Base-by-base conservation (phyloP, 208 protist species). In the Porcisia deanei region DNA sequence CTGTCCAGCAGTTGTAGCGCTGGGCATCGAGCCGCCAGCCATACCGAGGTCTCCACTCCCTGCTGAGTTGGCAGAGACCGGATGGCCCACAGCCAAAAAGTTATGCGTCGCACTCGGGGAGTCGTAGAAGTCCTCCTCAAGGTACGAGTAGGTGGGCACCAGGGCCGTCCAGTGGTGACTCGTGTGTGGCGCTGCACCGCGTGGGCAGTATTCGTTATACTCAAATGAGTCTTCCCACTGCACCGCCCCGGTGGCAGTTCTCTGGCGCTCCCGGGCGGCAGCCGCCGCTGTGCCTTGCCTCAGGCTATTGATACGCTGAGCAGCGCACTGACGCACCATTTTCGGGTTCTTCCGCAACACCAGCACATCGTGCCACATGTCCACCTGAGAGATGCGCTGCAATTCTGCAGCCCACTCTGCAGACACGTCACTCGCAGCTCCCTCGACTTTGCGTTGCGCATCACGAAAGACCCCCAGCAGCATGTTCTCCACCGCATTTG, bases 191-290 rank as follows among this genome's bases (percentile, higher is more conserved):
- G 45, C 58, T 2, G 77, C 47, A 66, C 79, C 87, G 63, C 81
- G 81, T 0, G 92, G 92, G 64, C 87, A 85, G 80, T 94, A 94
- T 77, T 96, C 89, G 45, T 84, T 87, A 82, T 93, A 87, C 79
- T 96, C 92, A 71, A 94, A 92, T 43, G 85, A 94, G 49, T 96
- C 90, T 22, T 88, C 80, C 86, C 89, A 96, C 45, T 58, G 39
- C 34, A 96, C 70, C 1, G 67, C 71, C 22, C 37, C 20, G 37
- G 65, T 37, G 12, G 70, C n/a, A 43, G 49, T 4, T 34, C 63
- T 60, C n/a, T 6, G 47, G 67, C 67, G 25, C 41, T 25, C 18
- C 5, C 43, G 57, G 54, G 65, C 41, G 53, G 39, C 70, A 59
- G 47, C 25, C 14, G 57, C 43, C 60, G 30, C 18, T 71, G 30